Percentiles rank a stretch among this genome's conserved stretches.
These are phyloP conservation scores for Aspergillus sp. DNA, from an alignment of 2,329 filamentous ascomycete species.

Conservation along the genomic window DNA sequence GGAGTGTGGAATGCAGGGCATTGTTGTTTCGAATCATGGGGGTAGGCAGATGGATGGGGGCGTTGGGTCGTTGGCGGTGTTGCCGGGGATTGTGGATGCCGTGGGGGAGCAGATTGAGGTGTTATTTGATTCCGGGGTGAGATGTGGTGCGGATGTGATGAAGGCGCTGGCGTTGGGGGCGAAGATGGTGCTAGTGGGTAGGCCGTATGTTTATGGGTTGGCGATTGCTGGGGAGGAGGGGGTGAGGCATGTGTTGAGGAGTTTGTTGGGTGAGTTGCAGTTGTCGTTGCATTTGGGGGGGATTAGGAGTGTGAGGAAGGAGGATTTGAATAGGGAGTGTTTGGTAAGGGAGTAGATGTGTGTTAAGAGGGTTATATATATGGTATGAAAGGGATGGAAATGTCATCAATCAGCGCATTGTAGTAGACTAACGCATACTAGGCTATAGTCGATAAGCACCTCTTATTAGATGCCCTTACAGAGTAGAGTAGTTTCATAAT, in stretches of 20 bases:
- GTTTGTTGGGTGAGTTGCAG: conserved; percentile 29
- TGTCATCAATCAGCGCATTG: too few species aligned
- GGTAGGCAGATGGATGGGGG: conserved; percentile 52
- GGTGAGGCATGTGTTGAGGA: conserved; percentile 51
- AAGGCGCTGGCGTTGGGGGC: conserved; percentile 55
- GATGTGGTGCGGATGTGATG: conserved; percentile 49
- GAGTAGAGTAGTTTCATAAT: too few species aligned
- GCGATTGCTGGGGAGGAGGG: conserved; percentile 56
- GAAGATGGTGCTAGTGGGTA: conserved; percentile 54
- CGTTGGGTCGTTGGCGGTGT: conserved; percentile 47
- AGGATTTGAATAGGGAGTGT: conserved; percentile 15
- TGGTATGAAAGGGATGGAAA: too few species aligned
- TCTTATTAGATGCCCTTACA: neutral
- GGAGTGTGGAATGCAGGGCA: conserved; percentile 48
- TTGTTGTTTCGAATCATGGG: conserved; percentile 54
- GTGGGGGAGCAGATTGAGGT: conserved; percentile 39
- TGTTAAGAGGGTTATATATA: neutral
- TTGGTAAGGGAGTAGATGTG: neutral
- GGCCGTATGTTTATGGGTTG: conserved; percentile 58
- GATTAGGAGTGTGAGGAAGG: conserved; percentile 11
- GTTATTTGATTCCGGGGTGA: conserved; percentile 51
- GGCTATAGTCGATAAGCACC: too few species aligned
- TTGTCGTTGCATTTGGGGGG: conserved; percentile 24
- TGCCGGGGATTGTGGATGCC: conserved; percentile 57
- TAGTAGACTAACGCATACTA: too few species aligned